phyloP scores from a whole-genome alignment of 228 moss, liverwort and hornwort genomes.

The Sphagnum fallax region DNA sequence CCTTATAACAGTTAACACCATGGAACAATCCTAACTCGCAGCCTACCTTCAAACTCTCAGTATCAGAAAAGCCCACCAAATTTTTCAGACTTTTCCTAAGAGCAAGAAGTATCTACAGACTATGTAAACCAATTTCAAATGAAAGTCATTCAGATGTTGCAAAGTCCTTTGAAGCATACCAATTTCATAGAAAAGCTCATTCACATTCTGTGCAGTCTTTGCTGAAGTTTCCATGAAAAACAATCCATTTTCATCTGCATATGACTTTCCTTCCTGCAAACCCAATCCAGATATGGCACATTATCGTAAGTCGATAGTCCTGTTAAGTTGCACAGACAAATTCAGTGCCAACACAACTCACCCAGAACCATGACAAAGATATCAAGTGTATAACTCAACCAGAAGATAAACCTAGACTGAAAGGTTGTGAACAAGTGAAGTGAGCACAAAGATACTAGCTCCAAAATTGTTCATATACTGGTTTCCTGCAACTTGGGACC shows the following conservation, averaged over 20 bases:
- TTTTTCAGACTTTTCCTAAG: too few species aligned
- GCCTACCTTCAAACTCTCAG: too few species aligned
- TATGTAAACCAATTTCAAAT: too few species aligned
- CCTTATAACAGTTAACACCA: too few species aligned
- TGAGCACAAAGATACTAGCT: background rate
- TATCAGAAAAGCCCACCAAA: too few species aligned
- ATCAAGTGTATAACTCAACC: background rate
- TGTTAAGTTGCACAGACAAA: background rate
- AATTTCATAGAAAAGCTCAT: slow-evolving; percentile 94
- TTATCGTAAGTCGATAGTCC: too few species aligned
- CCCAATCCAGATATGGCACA: background rate
- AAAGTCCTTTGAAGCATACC: slow-evolving; percentile 31
- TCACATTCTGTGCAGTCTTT: slow-evolving; percentile 94
- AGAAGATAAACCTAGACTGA: background rate
- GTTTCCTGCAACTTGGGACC: too few species aligned
- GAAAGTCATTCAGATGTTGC: background rate
- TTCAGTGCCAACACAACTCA: background rate
- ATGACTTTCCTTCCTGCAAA: slow-evolving; percentile 83
- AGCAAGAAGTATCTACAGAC: too few species aligned
- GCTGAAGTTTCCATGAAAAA: slow-evolving; percentile 99
- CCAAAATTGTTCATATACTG: background rate
- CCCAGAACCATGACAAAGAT: background rate
- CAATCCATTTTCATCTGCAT: slow-evolving; percentile 90
- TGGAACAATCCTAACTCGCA: too few species aligned
- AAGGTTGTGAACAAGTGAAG: background rate